phyloP scores from a whole-genome alignment of 2,329 filamentous ascomycete species.

The Seiridium cupressi region DNA sequence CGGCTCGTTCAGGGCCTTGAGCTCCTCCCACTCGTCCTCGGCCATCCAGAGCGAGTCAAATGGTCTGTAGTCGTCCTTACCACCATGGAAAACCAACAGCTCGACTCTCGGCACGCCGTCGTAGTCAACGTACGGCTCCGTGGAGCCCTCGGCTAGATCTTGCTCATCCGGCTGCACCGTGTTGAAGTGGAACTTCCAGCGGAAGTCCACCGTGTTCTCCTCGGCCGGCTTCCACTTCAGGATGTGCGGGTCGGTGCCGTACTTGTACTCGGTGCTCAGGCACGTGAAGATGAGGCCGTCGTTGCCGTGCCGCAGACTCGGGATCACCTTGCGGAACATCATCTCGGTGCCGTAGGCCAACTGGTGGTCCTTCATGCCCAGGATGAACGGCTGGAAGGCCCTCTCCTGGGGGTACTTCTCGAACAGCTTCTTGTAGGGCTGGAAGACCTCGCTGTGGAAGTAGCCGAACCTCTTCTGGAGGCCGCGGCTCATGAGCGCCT shows the following conservation, averaged over 20 bases:
- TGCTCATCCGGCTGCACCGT: slow-evolving; percentile 63
- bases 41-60: slow-evolving; percentile 70
- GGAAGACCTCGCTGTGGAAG: slow-evolving; percentile 74
- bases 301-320: slow-evolving; percentile 84
- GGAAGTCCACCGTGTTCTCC: slow-evolving; percentile 95
- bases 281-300: slow-evolving; percentile 99
- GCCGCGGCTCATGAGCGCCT: slow-evolving; percentile 72
- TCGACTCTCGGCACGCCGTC: slow-evolving; percentile 73
- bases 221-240: slow-evolving; percentile 96
- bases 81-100: slow-evolving; percentile 68
- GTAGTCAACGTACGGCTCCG: slow-evolving; percentile 70
- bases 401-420: slow-evolving; percentile 67
- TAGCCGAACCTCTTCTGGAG: slow-evolving; percentile 88
- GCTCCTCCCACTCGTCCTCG: slow-evolving; percentile 75
- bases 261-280: slow-evolving; percentile 78
- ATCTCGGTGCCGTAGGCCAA: slow-evolving; percentile 83
- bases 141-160: slow-evolving; percentile 65
- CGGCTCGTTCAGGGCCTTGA: slow-evolving; percentile 72
- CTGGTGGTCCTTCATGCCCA: slow-evolving; percentile 88
- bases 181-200: slow-evolving; percentile 75
- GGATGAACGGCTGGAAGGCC: slow-evolving; percentile 70
- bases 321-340: slow-evolving; percentile 88
- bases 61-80: slow-evolving; percentile 55
- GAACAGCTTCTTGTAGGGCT: slow-evolving; percentile 65
- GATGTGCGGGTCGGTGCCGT: slow-evolving; percentile 89